Base-by-base conservation (phyloP, 202 grass and related monocot genomes). In the Cymbopogon flexuosus region DNA sequence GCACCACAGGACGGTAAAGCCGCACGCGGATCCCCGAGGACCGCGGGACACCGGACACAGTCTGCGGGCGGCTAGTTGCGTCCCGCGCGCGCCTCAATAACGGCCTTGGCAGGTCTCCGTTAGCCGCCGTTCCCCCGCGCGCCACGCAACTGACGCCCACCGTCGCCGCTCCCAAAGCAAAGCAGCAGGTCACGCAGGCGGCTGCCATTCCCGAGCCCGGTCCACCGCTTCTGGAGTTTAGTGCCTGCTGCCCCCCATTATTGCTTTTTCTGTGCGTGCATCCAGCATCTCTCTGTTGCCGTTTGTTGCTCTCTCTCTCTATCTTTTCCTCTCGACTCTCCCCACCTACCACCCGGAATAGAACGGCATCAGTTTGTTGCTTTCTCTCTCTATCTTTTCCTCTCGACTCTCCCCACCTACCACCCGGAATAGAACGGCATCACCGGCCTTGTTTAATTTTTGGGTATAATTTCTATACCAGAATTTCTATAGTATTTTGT, bases 281-380 rank as follows among this genome's bases (percentile, higher is more conserved):
- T 41, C 10, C 2, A 2, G 43, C 43, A 27, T 41, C 16, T 70
- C 30, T 10, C 39, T 45, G 41, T 43, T 43, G 3, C 47, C 18
- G 47, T 16, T 16, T 13, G 5, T 36, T 36, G 5, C 5, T 6
- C 34, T 36, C 4, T 68, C 3, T 40, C 2, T 15, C 1, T 34
- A 4, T 16, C 9, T 3, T 21, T 7, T 21, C 10, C 29, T 5
- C 16, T 36, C 65, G 1, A 16, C 14, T 49, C 8, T 35, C 10
- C 41, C 41, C 74, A 79, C 67, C 71, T 3, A 86, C 77, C n/a
- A 86, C 77, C n/a, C 79, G 1, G 35, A 71, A 40, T 66, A 57
- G 35, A 76, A 37, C 40, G 19, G 54, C 73, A 41, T n/a, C n/a
- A n/a, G 47, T 16, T 16, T 13, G 5, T 36, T 36, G 5, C 5